Base-by-base conservation (phyloP, 176 grass and related monocot species). In the Lolium rigidum region DNA sequence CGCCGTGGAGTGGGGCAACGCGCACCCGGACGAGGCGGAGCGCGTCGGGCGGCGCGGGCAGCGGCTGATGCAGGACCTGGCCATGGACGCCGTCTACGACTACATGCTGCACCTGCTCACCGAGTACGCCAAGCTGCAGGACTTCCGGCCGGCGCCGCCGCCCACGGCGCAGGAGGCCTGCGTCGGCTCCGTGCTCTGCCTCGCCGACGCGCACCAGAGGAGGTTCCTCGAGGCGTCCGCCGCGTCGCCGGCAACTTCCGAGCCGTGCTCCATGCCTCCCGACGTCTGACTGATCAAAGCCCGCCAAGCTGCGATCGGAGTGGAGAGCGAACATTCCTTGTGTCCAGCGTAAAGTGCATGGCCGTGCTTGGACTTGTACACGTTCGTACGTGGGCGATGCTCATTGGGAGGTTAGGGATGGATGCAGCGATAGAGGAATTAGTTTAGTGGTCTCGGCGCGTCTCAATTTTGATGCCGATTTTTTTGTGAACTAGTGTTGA, bases 21-120 rank as follows among this genome's bases (percentile, higher is more conserved):
- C 41, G 8, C 80, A 98, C 65, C 93, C 88, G 20, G 54, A 31
- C 35, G 58, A 98, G 84, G 93, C 93, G 13, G 84, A 95, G 89
- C 70, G 8, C 31, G 86, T 94, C 24, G 93, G 96, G 11, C 28
- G 26, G 52, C 82, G 59, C 11, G 97, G 97, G 0, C 92, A 95
- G 86, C 69, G 76, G 1, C 83, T 98, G 3, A 91, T 95, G 97
- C 74, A 92, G 70, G 94, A 94, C 9, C 78, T 95, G 22, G 41
- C 35, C 54, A 94, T 98, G 93, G 79, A 49, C 62, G 24, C 74
- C 49, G 95, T 98, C 0, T 98, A 98, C 58, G 95, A 98, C 76
- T 98, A 98, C 83, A 98, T 98, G 95, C 91, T 94, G 10, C 95
- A 95, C 83, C 91, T 98, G 67, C 78, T 95, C 20, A 39, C 77